Conservation (phyloP, 257 asterid genomes). For the Pogostemon cablin region DNA sequence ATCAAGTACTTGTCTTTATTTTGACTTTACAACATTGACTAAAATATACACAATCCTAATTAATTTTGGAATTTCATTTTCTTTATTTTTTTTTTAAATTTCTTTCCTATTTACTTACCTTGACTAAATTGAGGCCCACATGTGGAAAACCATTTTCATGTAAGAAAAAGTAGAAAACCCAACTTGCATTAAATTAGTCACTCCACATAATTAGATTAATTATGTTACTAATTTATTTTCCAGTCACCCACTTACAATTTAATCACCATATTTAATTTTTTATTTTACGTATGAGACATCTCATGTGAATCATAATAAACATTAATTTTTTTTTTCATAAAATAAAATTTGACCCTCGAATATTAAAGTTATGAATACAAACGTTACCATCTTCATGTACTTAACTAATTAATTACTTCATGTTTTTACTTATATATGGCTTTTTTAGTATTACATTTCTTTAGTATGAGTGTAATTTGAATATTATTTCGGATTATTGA, state of each 20-base stretch:
- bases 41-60: slow-evolving; percentile 19
- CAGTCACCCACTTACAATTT: slow-evolving; percentile 39
- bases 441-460: no score
- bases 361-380: no score
- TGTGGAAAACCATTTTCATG: slow-evolving; percentile 22
- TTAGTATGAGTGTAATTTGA: no score
- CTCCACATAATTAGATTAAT: slow-evolving; percentile 24
- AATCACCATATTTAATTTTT: not conserved
- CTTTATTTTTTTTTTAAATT: not conserved
- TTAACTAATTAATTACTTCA: no score
- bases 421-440: no score
- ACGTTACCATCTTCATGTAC: no score
- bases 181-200: slow-evolving; percentile 20
- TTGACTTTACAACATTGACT: slow-evolving; percentile 39
- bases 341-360: no score
- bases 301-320: no score
- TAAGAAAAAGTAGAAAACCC: slow-evolving; percentile 13
- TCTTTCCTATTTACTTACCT: not conserved
- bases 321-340: no score
- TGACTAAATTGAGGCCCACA: slow-evolving; percentile 29
- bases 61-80: not conserved
- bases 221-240: slow-evolving; percentile 12
- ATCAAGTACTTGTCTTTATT: slow-evolving; percentile 39
- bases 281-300: no score
- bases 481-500: no score